These are phyloP conservation scores for Saccharomycopsis fodiens DNA, from an alignment of 805 yeast genomes.

Conservation along the genomic window DNA sequence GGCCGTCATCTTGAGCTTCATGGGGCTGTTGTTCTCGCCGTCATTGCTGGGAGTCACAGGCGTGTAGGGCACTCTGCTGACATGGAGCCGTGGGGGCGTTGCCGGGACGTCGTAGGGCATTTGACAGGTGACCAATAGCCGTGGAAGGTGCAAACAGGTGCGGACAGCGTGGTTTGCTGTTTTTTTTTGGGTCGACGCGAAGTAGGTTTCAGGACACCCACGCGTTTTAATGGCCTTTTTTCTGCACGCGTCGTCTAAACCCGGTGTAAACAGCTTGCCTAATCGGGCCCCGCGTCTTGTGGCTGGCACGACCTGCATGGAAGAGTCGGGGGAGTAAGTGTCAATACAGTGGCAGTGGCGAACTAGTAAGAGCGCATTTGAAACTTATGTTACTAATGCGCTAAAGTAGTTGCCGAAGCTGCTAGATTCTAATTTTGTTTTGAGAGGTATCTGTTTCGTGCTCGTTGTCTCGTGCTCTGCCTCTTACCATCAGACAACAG, in stretches of 20 bases:
- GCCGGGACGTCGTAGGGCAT: conserved; percentile 1
- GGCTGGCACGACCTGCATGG: too few species aligned
- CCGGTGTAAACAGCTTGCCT: not conserved
- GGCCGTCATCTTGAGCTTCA: not conserved
- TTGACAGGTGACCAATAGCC: not conserved
- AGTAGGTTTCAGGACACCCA: not conserved
- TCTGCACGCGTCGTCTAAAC: not conserved
- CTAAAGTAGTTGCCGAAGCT: too few species aligned
- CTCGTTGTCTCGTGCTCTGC: too few species aligned
- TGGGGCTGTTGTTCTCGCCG: not conserved
- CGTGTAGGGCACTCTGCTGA: conserved; percentile 2
- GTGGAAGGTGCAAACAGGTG: not conserved
- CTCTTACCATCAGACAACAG: too few species aligned
- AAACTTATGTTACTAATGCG: too few species aligned
- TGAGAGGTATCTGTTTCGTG: too few species aligned
- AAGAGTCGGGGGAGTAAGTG: too few species aligned
- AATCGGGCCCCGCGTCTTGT: too few species aligned
- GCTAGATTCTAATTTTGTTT: too few species aligned
- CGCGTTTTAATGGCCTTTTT: not conserved
- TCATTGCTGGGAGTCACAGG: conserved; percentile 10
- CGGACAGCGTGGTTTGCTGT: not conserved
- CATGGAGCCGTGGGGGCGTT: conserved; percentile 1
- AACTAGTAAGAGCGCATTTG: too few species aligned
- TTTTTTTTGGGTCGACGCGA: not conserved
- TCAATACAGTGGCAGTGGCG: too few species aligned